Conservation (phyloP, 2,329 filamentous ascomycete genomes). For the Claviceps sp. region DNA sequence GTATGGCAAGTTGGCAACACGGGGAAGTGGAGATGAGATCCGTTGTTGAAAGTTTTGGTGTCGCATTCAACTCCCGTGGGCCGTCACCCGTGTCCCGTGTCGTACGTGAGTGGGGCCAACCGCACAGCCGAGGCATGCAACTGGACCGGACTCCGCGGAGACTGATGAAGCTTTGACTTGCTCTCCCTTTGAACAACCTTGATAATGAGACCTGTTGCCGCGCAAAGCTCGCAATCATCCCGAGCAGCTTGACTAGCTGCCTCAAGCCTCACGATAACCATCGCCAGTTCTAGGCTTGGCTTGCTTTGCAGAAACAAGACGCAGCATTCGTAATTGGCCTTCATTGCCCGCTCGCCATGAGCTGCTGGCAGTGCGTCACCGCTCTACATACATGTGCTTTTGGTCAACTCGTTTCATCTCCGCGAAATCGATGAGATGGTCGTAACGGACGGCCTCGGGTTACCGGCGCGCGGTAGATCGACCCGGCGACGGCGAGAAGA, state of each 20-base stretch:
- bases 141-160: background rate
- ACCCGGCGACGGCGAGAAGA: conserved; percentile 46
- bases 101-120: no score
- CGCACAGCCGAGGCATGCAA: no score
- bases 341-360: background rate
- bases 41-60: no score
- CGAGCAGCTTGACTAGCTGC: background rate
- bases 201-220: background rate
- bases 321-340: background rate
- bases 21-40: no score
- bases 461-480: conserved; percentile 22
- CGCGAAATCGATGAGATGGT: conserved; percentile 13
- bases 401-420: background rate
- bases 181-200: background rate
- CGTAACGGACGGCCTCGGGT: conserved; percentile 15
- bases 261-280: background rate
- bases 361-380: background rate
- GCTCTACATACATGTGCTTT: background rate
- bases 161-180: background rate
- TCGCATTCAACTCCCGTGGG: no score
- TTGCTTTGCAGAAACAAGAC: background rate
- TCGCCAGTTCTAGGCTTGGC: background rate
- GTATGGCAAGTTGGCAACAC: no score
- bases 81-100: no score
- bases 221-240: background rate